Evolutionary conservation across 768 basidiomycete species (phyloP).

Genomic region (Bullera alba): DNA sequence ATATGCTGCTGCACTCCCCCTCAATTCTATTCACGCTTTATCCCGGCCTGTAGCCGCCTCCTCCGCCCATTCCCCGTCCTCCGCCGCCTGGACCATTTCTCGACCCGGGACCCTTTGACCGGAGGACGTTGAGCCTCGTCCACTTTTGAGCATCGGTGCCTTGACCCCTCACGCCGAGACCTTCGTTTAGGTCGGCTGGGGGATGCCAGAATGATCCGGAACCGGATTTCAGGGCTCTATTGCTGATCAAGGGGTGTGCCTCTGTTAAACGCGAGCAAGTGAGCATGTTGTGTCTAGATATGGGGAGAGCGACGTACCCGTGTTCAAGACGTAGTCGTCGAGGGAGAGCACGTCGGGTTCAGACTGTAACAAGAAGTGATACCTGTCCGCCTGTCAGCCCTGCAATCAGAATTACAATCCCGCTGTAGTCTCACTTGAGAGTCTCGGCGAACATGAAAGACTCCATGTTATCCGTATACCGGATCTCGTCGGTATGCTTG

Average conservation of each 20-base stretch:
- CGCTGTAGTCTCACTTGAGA: constrained; percentile 45
- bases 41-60: constrained; percentile 1
- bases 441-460: constrained; percentile 48
- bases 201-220: constrained; percentile 32
- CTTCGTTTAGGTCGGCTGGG: not conserved
- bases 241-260: constrained; percentile 43
- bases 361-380: constrained; percentile 45
- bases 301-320: constrained; percentile 23
- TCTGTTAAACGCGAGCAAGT: constrained; percentile 18
- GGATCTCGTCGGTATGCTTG: not conserved
- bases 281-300: not conserved
- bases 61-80: constrained; percentile 5
- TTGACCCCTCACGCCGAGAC: constrained; percentile 32
- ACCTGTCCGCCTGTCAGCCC: constrained; percentile 12
- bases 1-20: no score
- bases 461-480: constrained; percentile 40
- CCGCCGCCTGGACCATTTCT: not conserved
- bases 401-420: constrained; percentile 3
- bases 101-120: not conserved
- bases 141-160: constrained; percentile 42
- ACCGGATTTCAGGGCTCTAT: constrained; percentile 27
- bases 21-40: no score
- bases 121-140: constrained; percentile 12
- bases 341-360: constrained; percentile 42
- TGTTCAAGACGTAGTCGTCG: constrained; percentile 46